Percentiles rank a stretch among this genome's conserved stretches.
These are phyloP conservation scores for Terana coerulea DNA, from an alignment of 768 basidiomycete genomes.

Conservation along the genomic window DNA sequence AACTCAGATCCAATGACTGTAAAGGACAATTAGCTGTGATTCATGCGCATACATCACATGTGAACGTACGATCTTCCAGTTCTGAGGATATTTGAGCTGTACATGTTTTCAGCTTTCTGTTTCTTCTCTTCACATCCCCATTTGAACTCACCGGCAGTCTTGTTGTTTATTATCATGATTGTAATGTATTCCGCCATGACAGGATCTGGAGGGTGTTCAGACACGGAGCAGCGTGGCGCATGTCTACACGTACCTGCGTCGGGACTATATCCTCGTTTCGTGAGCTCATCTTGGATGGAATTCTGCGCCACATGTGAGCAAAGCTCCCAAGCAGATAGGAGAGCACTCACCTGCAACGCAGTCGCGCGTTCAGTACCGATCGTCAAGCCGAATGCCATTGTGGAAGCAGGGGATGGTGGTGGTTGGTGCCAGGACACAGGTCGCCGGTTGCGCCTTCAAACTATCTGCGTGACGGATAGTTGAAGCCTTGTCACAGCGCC, in stretches of 20 bases:
- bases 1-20: conserved; percentile 78
- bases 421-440: not conserved
- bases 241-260: conserved; percentile 61
- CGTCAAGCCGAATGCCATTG: conserved; percentile 71
- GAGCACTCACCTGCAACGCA: conserved; percentile 56
- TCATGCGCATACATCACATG: not conserved
- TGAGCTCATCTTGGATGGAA: conserved; percentile 81
- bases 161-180: conserved; percentile 94
- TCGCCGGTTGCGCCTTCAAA: not conserved
- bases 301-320: conserved; percentile 39
- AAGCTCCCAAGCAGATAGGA: not conserved
- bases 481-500: not conserved
- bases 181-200: conserved; percentile 95
- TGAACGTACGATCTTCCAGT: conserved; percentile 67
- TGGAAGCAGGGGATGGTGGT: conserved; percentile 9
- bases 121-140: conserved; percentile 6
- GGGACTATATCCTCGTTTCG: conserved; percentile 64
- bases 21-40: conserved; percentile 6
- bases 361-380: conserved; percentile 77
- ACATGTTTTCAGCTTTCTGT: conserved; percentile 35
- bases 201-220: conserved; percentile 47
- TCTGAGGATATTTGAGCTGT: conserved; percentile 85
- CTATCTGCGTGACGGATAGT: not conserved
- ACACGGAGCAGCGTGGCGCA: not conserved
- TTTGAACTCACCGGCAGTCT: conserved; percentile 63